A percentile compares a stretch with the other conserved stretches of the same genome.
These are phyloP conservation scores for Nicotiana otophora DNA, from an alignment of 257 asterid genomes.

Conservation along the genomic window DNA sequence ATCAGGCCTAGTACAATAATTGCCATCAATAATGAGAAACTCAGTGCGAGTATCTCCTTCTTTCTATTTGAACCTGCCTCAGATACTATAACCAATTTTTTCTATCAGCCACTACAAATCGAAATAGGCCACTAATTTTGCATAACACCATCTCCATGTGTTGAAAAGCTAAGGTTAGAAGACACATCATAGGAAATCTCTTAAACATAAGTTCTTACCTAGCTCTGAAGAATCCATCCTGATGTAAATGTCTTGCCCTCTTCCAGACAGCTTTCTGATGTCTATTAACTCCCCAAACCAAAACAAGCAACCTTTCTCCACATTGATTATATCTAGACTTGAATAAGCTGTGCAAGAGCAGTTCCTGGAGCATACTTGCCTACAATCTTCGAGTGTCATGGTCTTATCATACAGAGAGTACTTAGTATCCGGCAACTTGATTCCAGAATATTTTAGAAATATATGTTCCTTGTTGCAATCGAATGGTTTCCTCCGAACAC, in stretches of 20 bases:
- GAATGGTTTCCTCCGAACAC: conserved; percentile 14
- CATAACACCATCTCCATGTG: neutral
- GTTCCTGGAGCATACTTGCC: conserved; percentile 20
- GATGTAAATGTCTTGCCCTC: conserved; percentile 24
- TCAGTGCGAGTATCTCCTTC: neutral
- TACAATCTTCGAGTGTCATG: conserved; percentile 21
- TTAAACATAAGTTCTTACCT: neutral
- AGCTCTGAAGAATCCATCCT: conserved; percentile 25
- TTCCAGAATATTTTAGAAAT: conserved; percentile 13
- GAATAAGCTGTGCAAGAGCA: conserved; percentile 32
- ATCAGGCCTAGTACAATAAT: neutral
- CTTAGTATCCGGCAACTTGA: conserved; percentile 23
- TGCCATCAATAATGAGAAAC: neutral
- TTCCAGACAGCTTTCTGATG: conserved; percentile 13
- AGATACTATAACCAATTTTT: neutral
- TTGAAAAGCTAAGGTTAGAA: neutral
- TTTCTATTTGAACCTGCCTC: conserved; percentile 1
- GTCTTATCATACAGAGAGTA: conserved; percentile 13
- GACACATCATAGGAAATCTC: neutral
- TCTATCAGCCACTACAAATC: neutral
- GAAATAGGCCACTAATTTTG: neutral
- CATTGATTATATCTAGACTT: conserved; percentile 12
- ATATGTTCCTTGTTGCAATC: conserved; percentile 9
- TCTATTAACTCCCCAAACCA: conserved; percentile 24
- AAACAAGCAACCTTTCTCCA: conserved; percentile 23